Conservation (phyloP, 306 rosid species). For the Prinsepia uniflora region DNA sequence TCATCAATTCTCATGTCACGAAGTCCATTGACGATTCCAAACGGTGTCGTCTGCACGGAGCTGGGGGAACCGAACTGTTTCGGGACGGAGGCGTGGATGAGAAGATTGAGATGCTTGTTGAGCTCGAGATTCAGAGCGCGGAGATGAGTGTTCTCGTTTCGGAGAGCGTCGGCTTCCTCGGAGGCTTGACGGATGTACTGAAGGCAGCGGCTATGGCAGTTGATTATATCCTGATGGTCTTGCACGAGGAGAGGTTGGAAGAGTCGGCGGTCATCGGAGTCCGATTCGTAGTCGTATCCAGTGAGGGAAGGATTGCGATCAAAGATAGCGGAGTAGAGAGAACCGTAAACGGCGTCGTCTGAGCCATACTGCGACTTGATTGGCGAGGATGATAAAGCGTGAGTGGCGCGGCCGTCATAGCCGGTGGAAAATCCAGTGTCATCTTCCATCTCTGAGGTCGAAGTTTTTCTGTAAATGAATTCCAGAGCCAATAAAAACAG, state of each 20-base stretch:
- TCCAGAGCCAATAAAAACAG: background rate
- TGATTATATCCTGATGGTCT: conserved; percentile 87
- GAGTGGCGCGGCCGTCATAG: conserved; percentile 32
- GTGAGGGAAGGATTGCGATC: conserved; percentile 34
- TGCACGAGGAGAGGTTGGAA: conserved; percentile 51
- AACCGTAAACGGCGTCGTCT: conserved; percentile 24
- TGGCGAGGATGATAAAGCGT: conserved; percentile 22
- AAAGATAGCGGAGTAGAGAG: conserved; percentile 46
- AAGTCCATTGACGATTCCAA: conserved; percentile 19
- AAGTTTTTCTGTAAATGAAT: conserved; percentile 5
- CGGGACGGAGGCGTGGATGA: conserved; percentile 50
- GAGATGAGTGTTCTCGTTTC: conserved; percentile 64
- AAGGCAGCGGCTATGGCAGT: conserved; percentile 75
- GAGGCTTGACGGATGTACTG: conserved; percentile 57
- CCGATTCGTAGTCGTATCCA: conserved; percentile 23
- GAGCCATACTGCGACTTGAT: conserved; percentile 34
- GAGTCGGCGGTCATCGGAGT: conserved; percentile 18
- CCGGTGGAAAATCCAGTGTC: conserved; percentile 41
- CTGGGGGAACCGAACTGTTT: conserved; percentile 25
- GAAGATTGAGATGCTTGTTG: conserved; percentile 57
- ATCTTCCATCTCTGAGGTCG: conserved; percentile 39
- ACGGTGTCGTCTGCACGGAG: conserved; percentile 21
- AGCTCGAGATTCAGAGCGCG: conserved; percentile 61
- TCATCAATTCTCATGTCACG: conserved; percentile 10
- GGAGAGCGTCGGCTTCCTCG: conserved; percentile 66